Evolutionary conservation across 2,329 filamentous ascomycete species (phyloP), one percentile per base, ranked within the genome.

Genomic region (Parastagonospora nodorum): DNA sequence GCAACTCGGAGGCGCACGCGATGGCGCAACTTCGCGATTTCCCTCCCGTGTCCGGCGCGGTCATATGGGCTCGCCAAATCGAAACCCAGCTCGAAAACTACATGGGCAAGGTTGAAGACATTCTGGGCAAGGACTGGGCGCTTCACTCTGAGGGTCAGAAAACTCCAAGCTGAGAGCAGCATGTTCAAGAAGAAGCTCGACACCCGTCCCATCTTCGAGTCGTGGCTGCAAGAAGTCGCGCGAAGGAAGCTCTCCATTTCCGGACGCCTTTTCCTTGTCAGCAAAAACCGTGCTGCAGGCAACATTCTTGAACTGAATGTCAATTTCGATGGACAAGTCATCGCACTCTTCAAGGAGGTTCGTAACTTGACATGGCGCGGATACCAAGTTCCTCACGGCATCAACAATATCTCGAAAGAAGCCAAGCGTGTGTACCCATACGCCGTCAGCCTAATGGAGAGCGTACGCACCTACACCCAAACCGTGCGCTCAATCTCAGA

Each of bases 61-160:
- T 99, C 61, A 95, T 99, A 45, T 97, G 94, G 89, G 93, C 93
- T 19, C 88, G 91, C 37, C 94, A 99, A 74, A 99, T 99, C 55
- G 93, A 99, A 77, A 87, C 91, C 31, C 94, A 99, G 73, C 84
- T 99, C 8, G 88, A 97, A 67, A 89, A 88, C 9, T 99, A 99
- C 74, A 97, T 99, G 92, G 90, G 92, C 70, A 97, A 97, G 74
- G 93, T 99, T n/a, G 95, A 97, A 72, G 91, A 96, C 61, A 94
- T 99, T 32, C 84, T 99, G 16, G 94, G 94, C 42, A 87, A 90
- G 49, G 92, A 97, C 62, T 99, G 94, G 94, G 88, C 89, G 47
- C 80, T 97, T 52, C 95, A 99, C 68, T 85, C 92, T 6, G 94
- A 99, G 71, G 95, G 95, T 1, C 91, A 97, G 69, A 96, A 96